Percentiles rank a stretch among this genome's conserved stretches.
Evolutionary conservation across 75 land plant species (phyloP).

Genomic region (Pinus tabuliformis): DNA sequence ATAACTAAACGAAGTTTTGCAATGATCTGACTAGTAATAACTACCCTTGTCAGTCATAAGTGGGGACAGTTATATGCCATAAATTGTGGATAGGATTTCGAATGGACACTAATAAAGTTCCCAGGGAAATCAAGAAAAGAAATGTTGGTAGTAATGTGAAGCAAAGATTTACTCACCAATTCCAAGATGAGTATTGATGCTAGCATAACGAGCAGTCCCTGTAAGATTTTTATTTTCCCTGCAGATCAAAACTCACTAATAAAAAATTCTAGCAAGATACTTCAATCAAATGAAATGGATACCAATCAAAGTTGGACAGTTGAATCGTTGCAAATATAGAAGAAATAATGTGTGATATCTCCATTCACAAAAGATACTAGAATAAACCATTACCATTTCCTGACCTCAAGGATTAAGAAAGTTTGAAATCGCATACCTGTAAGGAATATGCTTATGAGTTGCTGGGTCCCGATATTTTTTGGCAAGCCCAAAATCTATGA

Average conservation of each 20-base stretch:
- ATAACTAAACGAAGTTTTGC: background rate
- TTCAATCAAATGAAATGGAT: background rate
- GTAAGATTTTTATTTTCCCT: constrained; percentile 84
- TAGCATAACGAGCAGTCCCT: constrained; percentile 90
- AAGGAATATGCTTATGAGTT: constrained; percentile 74
- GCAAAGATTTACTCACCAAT: constrained; percentile 47
- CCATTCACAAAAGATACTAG: background rate
- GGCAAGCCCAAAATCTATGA: constrained; percentile 89
- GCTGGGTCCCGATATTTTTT: constrained; percentile 75
- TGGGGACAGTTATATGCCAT: background rate
- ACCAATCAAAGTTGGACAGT: background rate
- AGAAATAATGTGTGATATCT: background rate
- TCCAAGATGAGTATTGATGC: constrained; percentile 86
- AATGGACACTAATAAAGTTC: background rate
- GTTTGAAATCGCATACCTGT: constrained; percentile 44
- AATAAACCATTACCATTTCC: background rate
- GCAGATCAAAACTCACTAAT: constrained; percentile 41
- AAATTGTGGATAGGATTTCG: background rate
- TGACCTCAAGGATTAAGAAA: background rate
- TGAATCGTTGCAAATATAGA: background rate
- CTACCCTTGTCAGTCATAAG: background rate
- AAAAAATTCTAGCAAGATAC: too few relatives aligned
- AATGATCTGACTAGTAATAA: background rate
- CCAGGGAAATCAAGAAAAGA: background rate
- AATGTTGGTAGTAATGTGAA: background rate